Evolutionary conservation across 306 rosid species (phyloP), one percentile per base, ranked within the genome.

Genomic region (Citrullus colocynthis): DNA sequence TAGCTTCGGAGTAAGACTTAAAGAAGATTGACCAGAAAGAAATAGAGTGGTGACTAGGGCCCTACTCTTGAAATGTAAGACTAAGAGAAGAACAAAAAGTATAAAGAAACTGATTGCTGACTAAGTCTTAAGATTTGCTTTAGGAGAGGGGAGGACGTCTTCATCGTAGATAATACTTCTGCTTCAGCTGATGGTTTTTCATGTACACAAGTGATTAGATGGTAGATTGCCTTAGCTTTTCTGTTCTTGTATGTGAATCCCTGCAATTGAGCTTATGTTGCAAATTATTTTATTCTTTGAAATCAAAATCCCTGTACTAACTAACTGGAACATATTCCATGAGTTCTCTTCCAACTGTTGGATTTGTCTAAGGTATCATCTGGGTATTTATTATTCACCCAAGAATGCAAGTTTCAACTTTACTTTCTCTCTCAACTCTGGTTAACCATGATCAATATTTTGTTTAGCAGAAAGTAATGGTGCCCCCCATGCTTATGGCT

Each of bases 1-100:
- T 84, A 88, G 82, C 76, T 74, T 76, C 81, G 83, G 74, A 86
- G 85, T 85, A 84, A 75, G 84, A 73, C 32, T 21, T 51, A 78
- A 61, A 51, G 77, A 49, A 78, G 75, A 63, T 44, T 73, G 76
- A 72, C 61, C 34, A 82, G 82, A 74, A 52, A 62, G 42, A 48
- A 41, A 76, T 75, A 74, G 51, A 49, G 51, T 52, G 58, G 30
- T 5, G 61, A 49, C 66, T 17, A 65, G 39, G 39, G 56, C 51
- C 44, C 51, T 34, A 78, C 72, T 74, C 28, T 45, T 67, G 32
- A 20, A 69, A 36, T 85, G 85, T 28, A 61, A 76, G 84, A 71
- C 21, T 28, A 45, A 77, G 58, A 49, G 78, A 54, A 80, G 77
- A 67, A 55, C 73, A 74, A 66, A 48, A 54, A 81, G 83, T 69